Evolutionary conservation across 345 rosid species (phyloP), one percentile per base, ranked within the genome.

Genomic region (Psidium guajava): DNA sequence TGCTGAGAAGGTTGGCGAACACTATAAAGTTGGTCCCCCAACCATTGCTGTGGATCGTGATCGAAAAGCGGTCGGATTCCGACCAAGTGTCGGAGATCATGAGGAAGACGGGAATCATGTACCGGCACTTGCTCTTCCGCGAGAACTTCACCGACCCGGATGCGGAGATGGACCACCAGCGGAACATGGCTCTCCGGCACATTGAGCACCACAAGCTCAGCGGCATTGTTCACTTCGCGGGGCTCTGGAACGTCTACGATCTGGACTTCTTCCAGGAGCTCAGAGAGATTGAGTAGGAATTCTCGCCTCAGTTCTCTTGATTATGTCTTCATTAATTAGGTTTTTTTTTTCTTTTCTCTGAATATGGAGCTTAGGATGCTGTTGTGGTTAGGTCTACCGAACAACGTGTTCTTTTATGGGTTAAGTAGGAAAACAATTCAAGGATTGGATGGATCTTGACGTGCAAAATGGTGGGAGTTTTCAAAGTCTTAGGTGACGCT

Each of bases 141-240:
- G 93, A 94, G 84, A 92, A 95, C 74, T 95, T 96, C 82, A 94
- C 97, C 2, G 94, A 93, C 77, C 57, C 89, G 0, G 93, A 91
- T 82, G 88, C 94, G 1, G 98, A 94, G 88, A 83, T 92, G 86
- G 96, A 94, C 81, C 93, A 94, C 87, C 94, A 94, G 28, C 90
- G 98, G 83, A 96, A 96, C 85, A 77, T 94, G 9, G 99, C 99
- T 0, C 87, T 96, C 7, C 89, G 93, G 87, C 99, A 96, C 89
- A 93, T 96, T 77, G 95, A 95, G 57, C 95, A 94, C 6, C 98
- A 95, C 87, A 88, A 90, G 88, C 74, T 96, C n/a, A 93, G 98
- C 21, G 99, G 99, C 10, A 91, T 96, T 21, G 99, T 96, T 84
- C 98, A 96, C 87, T 95, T 96, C 56, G 96, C 99, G 2, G 94